Base-by-base conservation (phyloP, 2,329 filamentous ascomycete species). In the Talaromyces sp. region DNA sequence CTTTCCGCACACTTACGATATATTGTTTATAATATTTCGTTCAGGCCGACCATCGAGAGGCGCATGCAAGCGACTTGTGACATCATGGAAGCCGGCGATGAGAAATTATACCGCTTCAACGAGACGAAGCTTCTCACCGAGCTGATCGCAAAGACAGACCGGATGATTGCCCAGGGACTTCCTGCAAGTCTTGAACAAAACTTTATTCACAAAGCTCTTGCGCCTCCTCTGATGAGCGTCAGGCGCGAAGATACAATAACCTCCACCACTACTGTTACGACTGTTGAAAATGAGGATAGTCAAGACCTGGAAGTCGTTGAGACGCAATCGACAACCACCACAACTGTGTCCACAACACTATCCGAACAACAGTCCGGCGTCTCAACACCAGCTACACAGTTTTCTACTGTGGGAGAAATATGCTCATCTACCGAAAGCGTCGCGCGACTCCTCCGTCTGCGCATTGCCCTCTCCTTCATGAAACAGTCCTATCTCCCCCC, bases 181-280 rank as follows among this genome's bases (percentile, higher is more conserved):
- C 93, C 95, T 1, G 79, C 82, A 6, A 96, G 90, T 70, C 85
- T 99, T 83, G 94, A 97, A 74, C 91, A 95, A 56, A 89, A 87
- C 49, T 96, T 97, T 70, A 87, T 99, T 8, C 86, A 84, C 61
- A 89, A 89, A 72, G 85, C 86, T 1, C 81, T 99, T 5, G 91
- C 95, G 70, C 85, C 88, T 4, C 94, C 95, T 0, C 81, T 96
- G 51, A 80, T 91, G 70, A 86, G 86, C 36, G 82, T 93, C 47
- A 89, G 84, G 72, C 83, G 87, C 54, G 84, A 88, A 64, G 81
- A 86, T 45, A 75, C 73, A 43, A 58, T 69, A 63, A 69, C 70
- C 4, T 36, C 25, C 5, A 27, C 43, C 47, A 31, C 64, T 67
- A 58, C 45, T 49, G 64, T 77, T 11, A 19, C 17, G 6, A 43